Conservation (phyloP, 2,329 filamentous ascomycete species). For the Monosporascus sp. region DNA sequence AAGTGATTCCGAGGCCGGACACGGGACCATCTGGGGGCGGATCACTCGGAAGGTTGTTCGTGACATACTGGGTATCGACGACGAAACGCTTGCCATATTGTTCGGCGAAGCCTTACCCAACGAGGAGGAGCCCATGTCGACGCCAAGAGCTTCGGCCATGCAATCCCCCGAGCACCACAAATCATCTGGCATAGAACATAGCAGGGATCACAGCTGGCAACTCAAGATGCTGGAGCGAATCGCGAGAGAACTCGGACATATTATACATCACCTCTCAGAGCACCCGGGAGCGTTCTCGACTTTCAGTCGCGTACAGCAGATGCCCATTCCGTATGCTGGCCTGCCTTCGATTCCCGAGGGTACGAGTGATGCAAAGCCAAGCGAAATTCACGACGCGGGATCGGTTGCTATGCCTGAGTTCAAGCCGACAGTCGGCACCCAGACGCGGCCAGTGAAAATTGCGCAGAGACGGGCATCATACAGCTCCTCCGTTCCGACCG, state of each 20-base stretch:
- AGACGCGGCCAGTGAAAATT: conserved; percentile 32
- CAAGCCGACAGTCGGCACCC: conserved; percentile 40
- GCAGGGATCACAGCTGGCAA: conserved; percentile 58
- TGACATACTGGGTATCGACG: conserved; percentile 87
- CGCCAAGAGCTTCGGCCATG: conserved; percentile 38
- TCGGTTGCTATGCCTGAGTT: conserved; percentile 41
- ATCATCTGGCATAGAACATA: conserved; percentile 23
- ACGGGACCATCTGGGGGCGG: conserved; percentile 70
- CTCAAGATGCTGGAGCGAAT: conserved; percentile 75
- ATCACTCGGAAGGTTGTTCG: conserved; percentile 82
- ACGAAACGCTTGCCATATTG: conserved; percentile 75
- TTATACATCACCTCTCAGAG: conserved; percentile 78
- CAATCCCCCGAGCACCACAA: conserved; percentile 19
- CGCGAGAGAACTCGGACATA: conserved; percentile 76
- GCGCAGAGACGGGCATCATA: conserved; percentile 21
- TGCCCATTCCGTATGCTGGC: conserved; percentile 70
- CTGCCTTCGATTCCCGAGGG: conserved; percentile 60
- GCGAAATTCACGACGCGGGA: conserved; percentile 43
- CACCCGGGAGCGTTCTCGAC: conserved; percentile 87
- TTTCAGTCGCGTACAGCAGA: conserved; percentile 62
- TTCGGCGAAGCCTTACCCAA: conserved; percentile 73
- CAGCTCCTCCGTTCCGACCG: conserved; percentile 2
- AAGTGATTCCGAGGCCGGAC: conserved; percentile 36
- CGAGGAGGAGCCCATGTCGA: conserved; percentile 41
- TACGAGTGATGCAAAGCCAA: conserved; percentile 26